phyloP scores from a whole-genome alignment of 176 grass and related monocot genomes.

The Raddia guianensis region DNA sequence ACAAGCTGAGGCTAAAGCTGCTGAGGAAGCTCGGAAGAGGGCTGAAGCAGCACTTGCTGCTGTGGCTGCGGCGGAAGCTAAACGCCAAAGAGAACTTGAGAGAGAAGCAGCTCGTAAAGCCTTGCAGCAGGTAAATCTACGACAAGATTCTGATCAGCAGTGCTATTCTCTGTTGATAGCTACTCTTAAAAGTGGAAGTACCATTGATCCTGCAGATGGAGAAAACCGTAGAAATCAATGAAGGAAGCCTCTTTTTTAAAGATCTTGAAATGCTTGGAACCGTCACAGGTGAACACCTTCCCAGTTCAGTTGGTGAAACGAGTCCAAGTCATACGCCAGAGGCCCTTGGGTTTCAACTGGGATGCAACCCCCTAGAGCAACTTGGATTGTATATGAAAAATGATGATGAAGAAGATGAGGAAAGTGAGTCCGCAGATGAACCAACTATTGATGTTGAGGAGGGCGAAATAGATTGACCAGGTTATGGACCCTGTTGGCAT shows the following conservation, averaged over 20 bases:
- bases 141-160: neutral
- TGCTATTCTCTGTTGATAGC: constrained; percentile 18
- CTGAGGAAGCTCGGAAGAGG: constrained; percentile 74
- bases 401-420: constrained; percentile 86
- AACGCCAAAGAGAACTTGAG: constrained; percentile 79
- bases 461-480: constrained; percentile 86
- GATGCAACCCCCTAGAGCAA: constrained; percentile 80
- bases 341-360: constrained; percentile 71
- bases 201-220: constrained; percentile 71
- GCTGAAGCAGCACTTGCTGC: constrained; percentile 73
- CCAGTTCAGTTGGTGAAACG: constrained; percentile 66
- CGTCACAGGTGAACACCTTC: constrained; percentile 62
- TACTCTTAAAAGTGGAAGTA: constrained; percentile 32
- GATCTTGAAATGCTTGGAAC: constrained; percentile 90
- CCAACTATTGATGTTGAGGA: constrained; percentile 67
- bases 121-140: constrained; percentile 74
- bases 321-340: constrained; percentile 71
- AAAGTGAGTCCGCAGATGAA: constrained; percentile 52
- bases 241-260: constrained; percentile 79
- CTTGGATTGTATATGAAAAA: constrained; percentile 92
- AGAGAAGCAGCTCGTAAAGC: constrained; percentile 97
- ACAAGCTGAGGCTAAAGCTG: constrained; percentile 93
- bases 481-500: constrained; percentile 32
- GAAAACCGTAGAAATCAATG: constrained; percentile 95
- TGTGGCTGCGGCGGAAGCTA: constrained; percentile 79